Base-by-base conservation (phyloP, 2,329 filamentous ascomycete species). In the Ceratocystis lukuohia region DNA sequence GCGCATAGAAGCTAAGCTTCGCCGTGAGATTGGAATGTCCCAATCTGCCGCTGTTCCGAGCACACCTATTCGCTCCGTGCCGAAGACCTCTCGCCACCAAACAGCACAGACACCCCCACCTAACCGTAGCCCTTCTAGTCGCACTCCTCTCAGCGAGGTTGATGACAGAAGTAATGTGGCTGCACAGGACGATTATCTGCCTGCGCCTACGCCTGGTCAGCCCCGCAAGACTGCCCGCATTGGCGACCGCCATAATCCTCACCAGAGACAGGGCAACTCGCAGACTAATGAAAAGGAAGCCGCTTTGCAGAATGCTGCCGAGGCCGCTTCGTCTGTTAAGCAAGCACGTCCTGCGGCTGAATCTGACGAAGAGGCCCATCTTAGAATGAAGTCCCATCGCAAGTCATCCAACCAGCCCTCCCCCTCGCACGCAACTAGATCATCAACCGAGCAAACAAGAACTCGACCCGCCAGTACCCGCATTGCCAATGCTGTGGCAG, bases 171-270 rank as follows among this genome's bases (percentile, higher is more conserved):
- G 80, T 72, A 85, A 83, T 70, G 80, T 84, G 70, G 82, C 84
- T 62, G 82, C 85, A n/a, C 84, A 89, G 72, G 91, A 96, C 70
- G 92, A 96, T 73, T 95, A 95, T 71, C 83, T 99, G 4, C 94
- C 94, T 2, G 93, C 92, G 0, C 94, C 94, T 2, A 99, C 94
- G 3, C 94, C 94, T 0, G 94, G 94, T 1, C 94, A 99, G 75
- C 94, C 94, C 33, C 86, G 94, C 69, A 97, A 99, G 80, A 88
- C 88, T 17, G 87, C 86, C 70, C 86, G 90, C 66, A 66, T 65
- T 37, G 82, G 85, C 68, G 90, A 92, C 71, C 84, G 88, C 30
- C 88, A 90, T 71, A 84, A 92, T 74, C 85, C 88, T 10, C 89
- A 92, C 75, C 77, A 84, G 64, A 82, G 86, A 66, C 82, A 80